Percentiles rank a stretch among this genome's conserved stretches.
These are phyloP conservation scores for Ceratocystiopsis sp. DNA, from an alignment of 2,329 filamentous ascomycete genomes.

Conservation along the genomic window DNA sequence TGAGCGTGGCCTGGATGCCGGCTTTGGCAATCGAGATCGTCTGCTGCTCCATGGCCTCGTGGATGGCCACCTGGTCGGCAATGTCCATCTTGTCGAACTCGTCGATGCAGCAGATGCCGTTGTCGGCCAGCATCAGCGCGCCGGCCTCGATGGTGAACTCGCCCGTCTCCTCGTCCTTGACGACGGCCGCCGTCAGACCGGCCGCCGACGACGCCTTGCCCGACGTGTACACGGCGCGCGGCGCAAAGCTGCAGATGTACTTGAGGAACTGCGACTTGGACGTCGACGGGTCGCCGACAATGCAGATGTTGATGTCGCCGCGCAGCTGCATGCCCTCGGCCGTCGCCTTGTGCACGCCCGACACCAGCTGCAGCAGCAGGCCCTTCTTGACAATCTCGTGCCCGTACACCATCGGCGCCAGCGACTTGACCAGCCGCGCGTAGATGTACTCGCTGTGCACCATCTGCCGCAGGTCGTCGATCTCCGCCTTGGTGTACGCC, in stretches of 20 bases:
- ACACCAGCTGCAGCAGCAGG: constrained; percentile 80
- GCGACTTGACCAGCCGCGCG: constrained; percentile 75
- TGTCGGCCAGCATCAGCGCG: constrained; percentile 92
- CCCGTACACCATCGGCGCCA: constrained; percentile 93
- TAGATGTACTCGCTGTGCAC: constrained; percentile 95
- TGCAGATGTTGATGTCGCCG: constrained; percentile 97
- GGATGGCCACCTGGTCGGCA: constrained; percentile 89
- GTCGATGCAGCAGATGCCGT: constrained; percentile 94
- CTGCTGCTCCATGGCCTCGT: constrained; percentile 99
- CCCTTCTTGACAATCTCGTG: constrained; percentile 98
- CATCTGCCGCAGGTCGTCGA: constrained; percentile 81
- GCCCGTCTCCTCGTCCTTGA: constrained; percentile 96
- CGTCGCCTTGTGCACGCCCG: constrained; percentile 85
- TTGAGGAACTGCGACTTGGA: constrained; percentile 97
- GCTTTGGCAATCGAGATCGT: constrained; percentile 98
- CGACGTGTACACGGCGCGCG: constrained; percentile 90
- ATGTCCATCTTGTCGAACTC: constrained; percentile 99
- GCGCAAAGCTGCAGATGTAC: constrained; percentile 94
- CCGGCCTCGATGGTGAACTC: constrained; percentile 98
- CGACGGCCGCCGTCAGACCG: constrained; percentile 88
- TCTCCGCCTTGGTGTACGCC: constrained; percentile 71
- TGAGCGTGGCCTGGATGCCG: constrained; percentile 92
- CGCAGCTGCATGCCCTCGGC: constrained; percentile 88
- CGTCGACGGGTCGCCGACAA: constrained; percentile 91
- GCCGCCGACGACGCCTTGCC: constrained; percentile 95